phyloP scores from a whole-genome alignment of 2,329 filamentous ascomycete genomes.

The Botrytis aclada region DNA sequence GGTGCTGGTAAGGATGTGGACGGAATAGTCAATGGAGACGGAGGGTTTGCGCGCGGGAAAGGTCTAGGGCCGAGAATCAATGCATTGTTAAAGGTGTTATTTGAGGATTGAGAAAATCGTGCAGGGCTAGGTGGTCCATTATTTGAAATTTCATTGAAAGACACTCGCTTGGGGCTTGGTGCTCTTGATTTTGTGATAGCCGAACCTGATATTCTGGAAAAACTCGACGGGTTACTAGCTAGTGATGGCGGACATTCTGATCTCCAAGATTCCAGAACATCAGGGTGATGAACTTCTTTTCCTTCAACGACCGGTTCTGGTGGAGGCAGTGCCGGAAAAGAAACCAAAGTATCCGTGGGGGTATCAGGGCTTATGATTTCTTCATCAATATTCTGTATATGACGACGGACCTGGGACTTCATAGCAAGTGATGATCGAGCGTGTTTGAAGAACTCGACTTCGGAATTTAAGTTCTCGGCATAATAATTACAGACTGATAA shows the following conservation, averaged over 20 bases:
- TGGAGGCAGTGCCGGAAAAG: constrained; percentile 1
- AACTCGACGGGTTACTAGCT: not conserved
- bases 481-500: constrained; percentile 31
- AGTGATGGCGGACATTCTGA: not conserved
- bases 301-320: too few species aligned
- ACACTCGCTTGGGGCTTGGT: not conserved
- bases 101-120: not conserved
- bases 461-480: constrained; percentile 21
- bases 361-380: constrained; percentile 8
- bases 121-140: not conserved
- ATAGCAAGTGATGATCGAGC: constrained; percentile 11
- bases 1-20: constrained; percentile 21
- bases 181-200: not conserved
- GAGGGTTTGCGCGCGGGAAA: constrained; percentile 11
- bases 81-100: not conserved
- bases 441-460: constrained; percentile 28
- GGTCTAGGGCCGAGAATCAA: not conserved
- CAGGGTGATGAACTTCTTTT: not conserved
- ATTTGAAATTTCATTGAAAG: not conserved
- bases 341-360: constrained; percentile 4
- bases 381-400: constrained; percentile 23
- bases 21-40: constrained; percentile 13
- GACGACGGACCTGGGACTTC: constrained; percentile 23
- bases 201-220: not conserved
- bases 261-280: not conserved